phyloP scores from a whole-genome alignment of 2,329 filamentous ascomycete genomes.

The Capronia coronata region DNA sequence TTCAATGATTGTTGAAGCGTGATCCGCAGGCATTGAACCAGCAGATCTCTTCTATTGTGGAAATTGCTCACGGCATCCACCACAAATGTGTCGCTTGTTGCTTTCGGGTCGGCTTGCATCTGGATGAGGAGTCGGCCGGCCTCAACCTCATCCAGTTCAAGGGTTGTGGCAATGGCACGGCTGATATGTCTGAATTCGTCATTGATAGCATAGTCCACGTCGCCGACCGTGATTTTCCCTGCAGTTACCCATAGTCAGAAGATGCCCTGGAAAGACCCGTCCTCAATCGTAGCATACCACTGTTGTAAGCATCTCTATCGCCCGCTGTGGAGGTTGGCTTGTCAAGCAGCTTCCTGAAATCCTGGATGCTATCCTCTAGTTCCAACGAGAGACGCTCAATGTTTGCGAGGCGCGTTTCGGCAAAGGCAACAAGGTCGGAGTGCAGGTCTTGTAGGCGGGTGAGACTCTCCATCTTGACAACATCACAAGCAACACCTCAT shows the following conservation, averaged over 20 bases:
- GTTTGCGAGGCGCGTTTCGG: conserved; percentile 63
- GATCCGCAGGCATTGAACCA: conserved; percentile 77
- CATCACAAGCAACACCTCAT: conserved; percentile 46
- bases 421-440: conserved; percentile 71
- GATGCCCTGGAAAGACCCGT: conserved; percentile 5
- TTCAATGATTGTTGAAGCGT: conserved; percentile 64
- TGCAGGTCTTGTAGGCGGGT: conserved; percentile 77
- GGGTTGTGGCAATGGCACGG: conserved; percentile 74
- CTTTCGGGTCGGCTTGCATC: conserved; percentile 37
- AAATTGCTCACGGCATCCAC: conserved; percentile 80
- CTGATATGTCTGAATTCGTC: conserved; percentile 78
- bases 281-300: conserved; percentile 17
- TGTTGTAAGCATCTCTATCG: conserved; percentile 23
- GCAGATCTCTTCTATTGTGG: conserved; percentile 74
- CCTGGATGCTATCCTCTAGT: conserved; percentile 60
- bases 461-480: conserved; percentile 63
- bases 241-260: conserved; percentile 9
- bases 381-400: conserved; percentile 61
- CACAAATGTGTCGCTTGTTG: conserved; percentile 68
- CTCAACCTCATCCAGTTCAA: conserved; percentile 84
- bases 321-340: conserved; percentile 67
- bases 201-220: conserved; percentile 72
- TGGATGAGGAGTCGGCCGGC: conserved; percentile 68
- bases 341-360: conserved; percentile 66
- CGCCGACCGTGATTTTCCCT: conserved; percentile 71